A percentile compares a stretch with the other conserved stretches of the same genome.
phyloP scores from a whole-genome alignment of 495 filamentous ascomycete species.

The Zalerion maritima region DNA sequence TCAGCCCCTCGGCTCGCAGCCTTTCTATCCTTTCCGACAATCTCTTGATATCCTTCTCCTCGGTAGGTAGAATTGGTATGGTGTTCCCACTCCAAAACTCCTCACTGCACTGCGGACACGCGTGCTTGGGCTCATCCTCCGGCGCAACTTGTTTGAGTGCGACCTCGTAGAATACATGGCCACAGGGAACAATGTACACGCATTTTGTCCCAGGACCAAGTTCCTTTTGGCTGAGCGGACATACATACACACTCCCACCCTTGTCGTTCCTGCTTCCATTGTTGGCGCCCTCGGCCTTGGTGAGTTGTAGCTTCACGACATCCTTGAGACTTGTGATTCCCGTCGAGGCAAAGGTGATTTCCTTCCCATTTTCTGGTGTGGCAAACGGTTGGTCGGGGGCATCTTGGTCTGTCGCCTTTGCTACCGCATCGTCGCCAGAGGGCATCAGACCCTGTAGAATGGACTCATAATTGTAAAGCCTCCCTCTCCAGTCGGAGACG shows the following conservation, averaged over 20 bases:
- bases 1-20: slow-evolving; percentile 53
- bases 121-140: slow-evolving; percentile 16
- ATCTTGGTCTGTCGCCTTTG: slow-evolving; percentile 27
- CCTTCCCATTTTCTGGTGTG: slow-evolving; percentile 42
- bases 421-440: slow-evolving; percentile 36
- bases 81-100: slow-evolving; percentile 61
- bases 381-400: no score
- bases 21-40: slow-evolving; percentile 47
- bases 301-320: slow-evolving; percentile 75
- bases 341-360: slow-evolving; percentile 51
- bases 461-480: slow-evolving; percentile 90
- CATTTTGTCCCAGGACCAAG: slow-evolving; percentile 65
- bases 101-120: slow-evolving; percentile 55
- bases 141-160: slow-evolving; percentile 64
- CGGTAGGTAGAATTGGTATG: slow-evolving; percentile 65
- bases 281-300: slow-evolving; percentile 17
- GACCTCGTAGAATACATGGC: slow-evolving; percentile 81
- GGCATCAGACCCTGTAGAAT: slow-evolving; percentile 69
- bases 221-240: slow-evolving; percentile 76
- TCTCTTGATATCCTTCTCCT: slow-evolving; percentile 52
- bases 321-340: slow-evolving; percentile 70
- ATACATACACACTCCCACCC: slow-evolving; percentile 50
- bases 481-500: slow-evolving; percentile 73
- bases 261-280: slow-evolving; percentile 29
- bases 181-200: slow-evolving; percentile 88